Evolutionary conservation across 78 protist genomes (phyloP).

Genomic region (Diacronema lutheri): DNA sequence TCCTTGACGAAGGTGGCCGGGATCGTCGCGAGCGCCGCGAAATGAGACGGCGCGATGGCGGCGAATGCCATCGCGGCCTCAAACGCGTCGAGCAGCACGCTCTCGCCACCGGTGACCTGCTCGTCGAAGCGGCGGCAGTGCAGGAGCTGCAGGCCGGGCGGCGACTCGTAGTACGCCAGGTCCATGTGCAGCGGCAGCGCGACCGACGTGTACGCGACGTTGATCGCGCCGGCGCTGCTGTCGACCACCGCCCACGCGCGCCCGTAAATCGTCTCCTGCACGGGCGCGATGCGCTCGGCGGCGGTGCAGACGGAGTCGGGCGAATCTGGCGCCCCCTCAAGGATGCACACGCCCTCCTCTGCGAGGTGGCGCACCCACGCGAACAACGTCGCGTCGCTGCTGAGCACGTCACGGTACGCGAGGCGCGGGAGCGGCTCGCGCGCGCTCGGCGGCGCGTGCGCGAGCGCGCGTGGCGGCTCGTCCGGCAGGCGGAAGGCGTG

Average conservation of each 20-base stretch:
- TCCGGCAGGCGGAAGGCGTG: not conserved
- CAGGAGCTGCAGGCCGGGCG: slow-evolving; percentile 59
- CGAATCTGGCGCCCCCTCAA: not conserved
- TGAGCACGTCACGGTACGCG: too few relatives aligned
- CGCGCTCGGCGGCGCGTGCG: not conserved
- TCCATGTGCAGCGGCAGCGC: slow-evolving; percentile 36
- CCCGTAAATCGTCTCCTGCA: slow-evolving; percentile 6
- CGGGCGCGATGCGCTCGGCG: not conserved
- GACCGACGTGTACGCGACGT: slow-evolving; percentile 26
- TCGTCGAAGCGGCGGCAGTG: slow-evolving; percentile 33
- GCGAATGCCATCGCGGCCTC: slow-evolving; percentile 24
- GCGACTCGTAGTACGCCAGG: slow-evolving; percentile 50
- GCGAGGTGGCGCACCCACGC: not conserved
- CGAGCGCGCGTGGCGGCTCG: not conserved
- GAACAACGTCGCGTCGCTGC: too few relatives aligned
- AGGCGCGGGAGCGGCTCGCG: not conserved
- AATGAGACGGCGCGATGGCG: not conserved
- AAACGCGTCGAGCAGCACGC: slow-evolving; percentile 39
- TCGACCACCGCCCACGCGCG: not conserved
- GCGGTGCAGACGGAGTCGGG: not conserved
- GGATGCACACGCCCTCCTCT: not conserved
- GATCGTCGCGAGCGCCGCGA: slow-evolving; percentile 11
- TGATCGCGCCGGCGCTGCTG: not conserved
- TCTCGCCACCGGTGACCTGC: slow-evolving; percentile 41
- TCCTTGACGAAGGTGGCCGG: slow-evolving; percentile 34